These are phyloP conservation scores for Globisporangium nodosum DNA, from an alignment of 352 stramenopile species.

Conservation along the genomic window DNA sequence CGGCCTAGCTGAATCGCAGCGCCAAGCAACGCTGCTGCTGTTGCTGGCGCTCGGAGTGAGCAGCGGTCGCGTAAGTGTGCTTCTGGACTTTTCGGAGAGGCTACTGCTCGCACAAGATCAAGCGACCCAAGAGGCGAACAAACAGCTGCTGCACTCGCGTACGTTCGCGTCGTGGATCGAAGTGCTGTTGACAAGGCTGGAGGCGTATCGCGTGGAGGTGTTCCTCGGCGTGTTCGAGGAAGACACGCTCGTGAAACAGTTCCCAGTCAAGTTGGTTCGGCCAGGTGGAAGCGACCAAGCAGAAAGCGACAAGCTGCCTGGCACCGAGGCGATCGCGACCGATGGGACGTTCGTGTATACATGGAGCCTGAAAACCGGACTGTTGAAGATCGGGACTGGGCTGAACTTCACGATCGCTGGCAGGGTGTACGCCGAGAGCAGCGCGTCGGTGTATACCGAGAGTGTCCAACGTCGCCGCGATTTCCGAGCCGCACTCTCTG, in stretches of 20 bases:
- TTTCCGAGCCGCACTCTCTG: slow-evolving; percentile 30
- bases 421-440: slow-evolving; percentile 46
- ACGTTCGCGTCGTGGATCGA: slow-evolving; percentile 35
- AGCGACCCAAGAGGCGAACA: background rate
- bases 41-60: slow-evolving; percentile 50
- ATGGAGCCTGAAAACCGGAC: slow-evolving; percentile 36
- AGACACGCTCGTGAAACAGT: slow-evolving; percentile 29
- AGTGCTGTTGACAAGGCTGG: slow-evolving; percentile 32
- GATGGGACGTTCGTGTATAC: slow-evolving; percentile 67
- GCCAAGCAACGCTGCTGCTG: slow-evolving; percentile 34
- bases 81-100: slow-evolving; percentile 47
- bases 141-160: slow-evolving; percentile 14
- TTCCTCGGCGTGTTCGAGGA: slow-evolving; percentile 44
- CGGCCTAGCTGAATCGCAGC: slow-evolving; percentile 15
- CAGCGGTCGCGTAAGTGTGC: slow-evolving; percentile 37
- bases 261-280: slow-evolving; percentile 41
- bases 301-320: slow-evolving; percentile 13
- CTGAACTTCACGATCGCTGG: slow-evolving; percentile 66
- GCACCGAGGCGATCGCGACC: slow-evolving; percentile 32
- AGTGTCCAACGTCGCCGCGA: slow-evolving; percentile 16
- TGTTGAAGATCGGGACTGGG: slow-evolving; percentile 67
- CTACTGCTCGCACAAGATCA: slow-evolving; percentile 9
- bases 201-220: slow-evolving; percentile 53
- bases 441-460: slow-evolving; percentile 23
- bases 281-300: slow-evolving; percentile 2